Evolutionary conservation across 2,329 filamentous ascomycete species (phyloP).

Genomic region (Botryotinia calthae): DNA sequence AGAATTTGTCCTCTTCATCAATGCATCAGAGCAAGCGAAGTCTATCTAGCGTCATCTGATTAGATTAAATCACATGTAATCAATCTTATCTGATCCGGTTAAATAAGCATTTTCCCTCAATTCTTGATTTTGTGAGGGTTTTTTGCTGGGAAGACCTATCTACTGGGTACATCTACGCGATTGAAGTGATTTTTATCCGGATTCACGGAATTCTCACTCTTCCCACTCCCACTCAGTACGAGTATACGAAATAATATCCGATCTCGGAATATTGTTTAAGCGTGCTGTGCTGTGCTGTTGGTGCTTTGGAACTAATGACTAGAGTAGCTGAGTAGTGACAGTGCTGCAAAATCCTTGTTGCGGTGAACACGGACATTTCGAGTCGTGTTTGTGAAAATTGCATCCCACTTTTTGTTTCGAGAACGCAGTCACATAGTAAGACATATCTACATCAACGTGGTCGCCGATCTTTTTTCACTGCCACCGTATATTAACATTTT

Average conservation of each 20-base stretch:
- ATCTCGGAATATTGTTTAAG: constrained; percentile 1
- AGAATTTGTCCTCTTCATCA: neutral
- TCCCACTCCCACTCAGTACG: too few species aligned
- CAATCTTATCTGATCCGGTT: constrained; percentile 18
- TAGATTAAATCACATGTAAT: constrained; percentile 6
- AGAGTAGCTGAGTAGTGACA: neutral
- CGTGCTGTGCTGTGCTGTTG: neutral
- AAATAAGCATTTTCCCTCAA: neutral
- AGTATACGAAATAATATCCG: neutral
- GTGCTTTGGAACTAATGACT: neutral
- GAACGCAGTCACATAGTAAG: neutral
- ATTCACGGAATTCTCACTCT: neutral
- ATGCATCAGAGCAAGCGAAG: neutral
- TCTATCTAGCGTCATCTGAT: constrained; percentile 14
- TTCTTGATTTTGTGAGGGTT: neutral
- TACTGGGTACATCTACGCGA: neutral
- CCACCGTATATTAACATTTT: too few species aligned
- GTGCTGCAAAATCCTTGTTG: neutral
- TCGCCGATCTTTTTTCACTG: neutral
- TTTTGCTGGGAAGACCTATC: neutral
- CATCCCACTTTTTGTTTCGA: constrained; percentile 12
- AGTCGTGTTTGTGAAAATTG: neutral
- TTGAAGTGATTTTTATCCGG: neutral
- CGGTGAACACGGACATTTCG: neutral
- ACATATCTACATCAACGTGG: neutral